Base-by-base conservation (phyloP, 139 green algal species). In the Asterochloris erici region DNA sequence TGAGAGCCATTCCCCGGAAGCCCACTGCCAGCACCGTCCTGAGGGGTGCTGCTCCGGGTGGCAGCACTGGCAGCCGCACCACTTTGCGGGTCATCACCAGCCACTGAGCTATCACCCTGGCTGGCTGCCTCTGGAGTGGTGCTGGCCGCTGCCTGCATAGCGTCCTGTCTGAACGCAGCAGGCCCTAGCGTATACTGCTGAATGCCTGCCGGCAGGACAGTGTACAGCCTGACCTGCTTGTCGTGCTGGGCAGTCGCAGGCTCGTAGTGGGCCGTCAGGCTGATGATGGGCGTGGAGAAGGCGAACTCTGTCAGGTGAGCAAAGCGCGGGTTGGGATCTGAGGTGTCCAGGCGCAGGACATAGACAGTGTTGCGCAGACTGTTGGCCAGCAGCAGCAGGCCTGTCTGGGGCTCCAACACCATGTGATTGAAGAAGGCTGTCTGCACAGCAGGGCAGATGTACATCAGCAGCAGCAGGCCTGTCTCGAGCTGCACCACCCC, bases 161-260 rank as follows among this genome's bases (percentile, higher is more conserved):
- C 61, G 26, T 70, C n/a, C 75, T 90, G 86, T 16, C 82, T 78
- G 90, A 93, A 98, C 26, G 87, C 63, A 17, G 77, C 81, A 0
- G 89, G 82, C 54, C 91, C 86, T 15, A 98, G 85, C 14, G 79
- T 86, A 85, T 98, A 98, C 85, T 95, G 91, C 89, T 98, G 95
- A 0, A 98, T 91, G 0, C 87, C 92, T 23, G 94, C 87, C 13
- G 92, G 91, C 87, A 98, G 95, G 66, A 97, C 85, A 66, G 83
- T 91, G 78, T 86, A 91, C 54, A 97, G 79, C 73, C 79, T 1
- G 13, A 83, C 63, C 69, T 78, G 27, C 74, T 70, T 66, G 23
- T 68, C 77, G 11, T 62, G 29, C 6, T 38, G 68, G 28, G 75
- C 83, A 69, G 86, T 84, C 15, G 87, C 80, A 68, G 80, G 84